Evolutionary conservation across 75 land plant species (phyloP).

Genomic region (Azolla pinnata): DNA sequence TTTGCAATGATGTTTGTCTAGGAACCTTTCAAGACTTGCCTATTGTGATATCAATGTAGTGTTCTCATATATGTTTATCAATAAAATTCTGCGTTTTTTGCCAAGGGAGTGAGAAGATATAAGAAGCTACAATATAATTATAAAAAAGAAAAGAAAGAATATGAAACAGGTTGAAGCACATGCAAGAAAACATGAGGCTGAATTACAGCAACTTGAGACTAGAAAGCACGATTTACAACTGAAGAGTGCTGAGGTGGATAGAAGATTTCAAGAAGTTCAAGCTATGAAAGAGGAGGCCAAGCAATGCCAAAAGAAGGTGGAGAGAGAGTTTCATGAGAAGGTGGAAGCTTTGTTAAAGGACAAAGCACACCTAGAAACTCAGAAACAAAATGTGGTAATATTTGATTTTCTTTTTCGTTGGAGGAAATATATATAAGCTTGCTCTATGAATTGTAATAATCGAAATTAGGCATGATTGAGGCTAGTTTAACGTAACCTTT

Average conservation of each 20-base stretch:
- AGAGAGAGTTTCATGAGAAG: conserved; percentile 20
- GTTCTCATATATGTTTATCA: no score
- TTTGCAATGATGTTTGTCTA: no score
- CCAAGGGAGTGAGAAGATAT: no score
- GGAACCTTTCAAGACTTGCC: no score
- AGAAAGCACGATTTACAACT: conserved; percentile 6
- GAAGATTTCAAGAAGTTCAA: conserved; percentile 24
- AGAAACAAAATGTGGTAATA: conserved; percentile 20
- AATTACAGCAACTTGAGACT: conserved; percentile 22
- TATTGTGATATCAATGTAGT: no score
- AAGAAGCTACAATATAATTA: no score
- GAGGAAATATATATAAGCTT: no score
- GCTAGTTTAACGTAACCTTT: no score
- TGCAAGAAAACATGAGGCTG: conserved; percentile 17
- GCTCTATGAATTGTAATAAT: no score
- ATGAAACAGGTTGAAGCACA: conserved; percentile 28
- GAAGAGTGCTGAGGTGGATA: conserved; percentile 11
- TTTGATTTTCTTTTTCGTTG: neutral
- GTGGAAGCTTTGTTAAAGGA: conserved; percentile 20
- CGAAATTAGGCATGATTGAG: no score
- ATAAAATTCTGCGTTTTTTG: no score
- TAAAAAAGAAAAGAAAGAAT: no score
- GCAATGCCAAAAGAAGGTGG: conserved; percentile 26
- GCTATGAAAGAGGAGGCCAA: conserved; percentile 23
- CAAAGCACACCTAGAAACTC: conserved; percentile 18